Base-by-base conservation (phyloP, 2,329 filamentous ascomycete species). In the Myriosclerotinia curreyana region DNA sequence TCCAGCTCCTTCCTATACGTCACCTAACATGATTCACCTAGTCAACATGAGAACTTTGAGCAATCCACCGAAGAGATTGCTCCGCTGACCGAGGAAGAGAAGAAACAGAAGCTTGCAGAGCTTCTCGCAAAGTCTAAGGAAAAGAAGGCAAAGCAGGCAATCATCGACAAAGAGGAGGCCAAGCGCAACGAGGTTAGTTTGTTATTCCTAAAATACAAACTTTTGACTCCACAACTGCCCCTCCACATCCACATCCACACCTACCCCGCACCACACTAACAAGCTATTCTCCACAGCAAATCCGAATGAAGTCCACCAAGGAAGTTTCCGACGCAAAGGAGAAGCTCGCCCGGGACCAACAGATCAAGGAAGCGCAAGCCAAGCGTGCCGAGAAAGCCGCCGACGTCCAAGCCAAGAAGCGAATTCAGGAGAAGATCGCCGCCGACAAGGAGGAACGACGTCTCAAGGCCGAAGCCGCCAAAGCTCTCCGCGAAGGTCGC, bases 61-160 rank as follows among this genome's bases (percentile, higher is more conserved):
- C 92, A 99, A 76, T 97, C 93, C 0, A 94, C 91, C 5, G 94
- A 98, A 72, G 92, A 96, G 74, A 87, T 99, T 70, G 89, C 90
- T 3, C 91, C 94, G 0, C 79, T 99, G 72, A 97, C 93, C 0
- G 92, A 94, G 69, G 93, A 96, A 66, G 89, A 99, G 79, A 97
- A 95, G 81, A 87, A 88, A 74, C 82, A 85, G n/a, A 89, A 84
- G 71, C 82, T 99, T 4, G 81, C 85, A 40, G 90, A 95, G 71
- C 82, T 97, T 53, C 84, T 87, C 40, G 82, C 86, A 71, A 89
- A 86, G 68, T 81, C 94, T 34, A 84, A 86, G 53, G 86, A 83
- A 66, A 96, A 96, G 82, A 84, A 84, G 68, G 87, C 88, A 0
- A 80, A 76, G 12, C 85, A 90, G 73, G 82, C 87, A 0, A 79